Percentiles rank a stretch among this genome's conserved stretches.
phyloP scores from a whole-genome alignment of 2,329 filamentous ascomycete genomes.

The Cladosporium colombiae region DNA sequence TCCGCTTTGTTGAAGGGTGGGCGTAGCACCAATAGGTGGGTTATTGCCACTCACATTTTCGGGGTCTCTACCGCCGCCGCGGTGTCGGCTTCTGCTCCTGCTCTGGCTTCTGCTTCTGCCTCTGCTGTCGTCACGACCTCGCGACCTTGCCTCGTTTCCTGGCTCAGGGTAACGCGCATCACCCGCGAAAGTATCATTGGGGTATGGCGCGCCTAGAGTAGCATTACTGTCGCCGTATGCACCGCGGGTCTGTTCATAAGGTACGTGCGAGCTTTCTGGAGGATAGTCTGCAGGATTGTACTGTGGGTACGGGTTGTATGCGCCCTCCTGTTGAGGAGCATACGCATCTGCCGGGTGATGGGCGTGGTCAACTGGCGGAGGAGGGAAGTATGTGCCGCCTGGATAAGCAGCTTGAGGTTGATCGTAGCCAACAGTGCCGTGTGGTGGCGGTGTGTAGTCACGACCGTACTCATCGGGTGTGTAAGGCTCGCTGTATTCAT shows the following conservation, averaged over 20 bases:
- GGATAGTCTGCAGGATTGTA: conserved; percentile 51
- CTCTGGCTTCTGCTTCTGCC: conserved; percentile 35
- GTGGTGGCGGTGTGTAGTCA: conserved; percentile 38
- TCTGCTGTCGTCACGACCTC: conserved; percentile 28
- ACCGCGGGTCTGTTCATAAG: conserved; percentile 34
- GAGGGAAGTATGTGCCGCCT: conserved; percentile 51
- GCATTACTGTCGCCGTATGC: conserved; percentile 33
- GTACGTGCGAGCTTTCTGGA: conserved; percentile 35
- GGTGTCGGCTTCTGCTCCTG: conserved; percentile 29
- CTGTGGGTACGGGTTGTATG: conserved; percentile 31
- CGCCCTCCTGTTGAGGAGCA: conserved; percentile 11
- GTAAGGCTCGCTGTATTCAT: conserved; percentile 29
- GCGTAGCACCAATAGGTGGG: neutral
- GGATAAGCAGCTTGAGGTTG: conserved; percentile 41
- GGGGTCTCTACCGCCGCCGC: conserved; percentile 34
- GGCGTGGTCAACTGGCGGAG: conserved; percentile 42
- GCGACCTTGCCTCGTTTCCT: conserved; percentile 20
- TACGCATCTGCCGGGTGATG: conserved; percentile 31
- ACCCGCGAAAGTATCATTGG: conserved; percentile 36
- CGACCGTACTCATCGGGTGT: conserved; percentile 29
- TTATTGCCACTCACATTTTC: conserved; percentile 51
- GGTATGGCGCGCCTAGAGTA: conserved; percentile 33
- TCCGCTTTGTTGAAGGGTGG: neutral
- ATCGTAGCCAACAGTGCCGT: conserved; percentile 34
- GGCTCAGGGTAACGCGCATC: conserved; percentile 33